Evolutionary conservation across 116 monocot species (phyloP), one percentile per base, ranked within the genome.

Genomic region (Zostera marina): DNA sequence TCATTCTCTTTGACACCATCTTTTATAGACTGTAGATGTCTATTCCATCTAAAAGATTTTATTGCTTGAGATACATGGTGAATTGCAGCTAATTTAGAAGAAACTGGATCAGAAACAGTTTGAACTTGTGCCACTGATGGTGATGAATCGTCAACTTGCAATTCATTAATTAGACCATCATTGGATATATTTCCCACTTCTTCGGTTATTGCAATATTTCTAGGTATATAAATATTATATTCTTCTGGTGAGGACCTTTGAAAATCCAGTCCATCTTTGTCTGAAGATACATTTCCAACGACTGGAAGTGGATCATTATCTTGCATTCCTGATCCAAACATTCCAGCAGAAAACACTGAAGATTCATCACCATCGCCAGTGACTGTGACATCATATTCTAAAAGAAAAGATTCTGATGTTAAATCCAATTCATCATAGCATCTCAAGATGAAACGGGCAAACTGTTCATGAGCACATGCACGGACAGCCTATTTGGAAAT

Each of bases 41-140:
- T 77, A 32, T 81, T 86, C 86, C 86, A 98, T 60, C 98, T 79
- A 38, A 98, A 91, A 63, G 85, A 86, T 71, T 98, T 98, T 60
- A 98, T 98, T 62, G 98, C 98, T 83, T 98, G 91, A 24, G 86
- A 83, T 21, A 98, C 69, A 74, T 98, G 98, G 62, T 98, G 83
- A 76, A 98, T 81, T 52, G 98, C 98, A 63, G 87, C 91, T 59
- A 98, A 77, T 67, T 83, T 98, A 11, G 91, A 90, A 55, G 91
- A 86, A 51, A 98, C 73, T 66, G 98, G 83, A 76, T 90, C 91
- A 58, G 76, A 21, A 65, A 89, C 56, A 45, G 82, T 74, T 65
- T 67, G 76, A 53, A 72, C 58, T 38, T 45, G 55, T 63, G 76
- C 58, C 16, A 72, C 25, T 15, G 62, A 43, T 59, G 56, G 25